These are phyloP conservation scores for Leccinum angustisporum DNA, from an alignment of 1,284 basidiomycete genomes.

Conservation along the genomic window DNA sequence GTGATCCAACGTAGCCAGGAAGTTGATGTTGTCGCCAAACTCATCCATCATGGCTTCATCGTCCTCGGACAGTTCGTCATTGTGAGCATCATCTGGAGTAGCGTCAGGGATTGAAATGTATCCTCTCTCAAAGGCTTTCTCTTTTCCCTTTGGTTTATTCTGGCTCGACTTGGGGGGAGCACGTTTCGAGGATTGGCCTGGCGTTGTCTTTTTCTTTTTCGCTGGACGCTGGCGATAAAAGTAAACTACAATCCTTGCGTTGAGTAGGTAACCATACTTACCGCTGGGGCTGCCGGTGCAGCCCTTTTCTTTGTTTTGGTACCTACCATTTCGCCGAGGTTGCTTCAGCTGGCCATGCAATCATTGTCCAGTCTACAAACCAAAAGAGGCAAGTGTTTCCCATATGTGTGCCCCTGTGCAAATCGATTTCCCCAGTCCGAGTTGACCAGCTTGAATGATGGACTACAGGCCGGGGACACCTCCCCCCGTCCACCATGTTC, in stretches of 20 bases:
- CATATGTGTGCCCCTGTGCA: conserved; percentile 2
- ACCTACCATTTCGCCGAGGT: conserved; percentile 16
- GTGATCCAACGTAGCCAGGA: conserved; percentile 64
- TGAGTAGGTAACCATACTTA: conserved; percentile 18
- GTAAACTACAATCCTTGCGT: conserved; percentile 3
- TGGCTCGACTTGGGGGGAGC: conserved; percentile 22
- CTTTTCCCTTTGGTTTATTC: conserved; percentile 51
- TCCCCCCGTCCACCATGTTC: conserved; percentile 59
- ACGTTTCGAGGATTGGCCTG: conserved; percentile 18
- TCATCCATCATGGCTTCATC: conserved; percentile 61
- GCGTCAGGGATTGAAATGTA: conserved; percentile 62
- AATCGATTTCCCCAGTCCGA: neutral
- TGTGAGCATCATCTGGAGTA: conserved; percentile 39
- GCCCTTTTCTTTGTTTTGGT: conserved; percentile 32
- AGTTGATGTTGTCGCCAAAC: conserved; percentile 55
- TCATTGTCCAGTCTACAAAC: neutral
- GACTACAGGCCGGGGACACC: conserved; percentile 37
- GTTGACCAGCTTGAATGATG: conserved; percentile 19
- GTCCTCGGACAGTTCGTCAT: conserved; percentile 58
- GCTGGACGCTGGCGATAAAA: conserved; percentile 33
- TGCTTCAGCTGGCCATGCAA: neutral
- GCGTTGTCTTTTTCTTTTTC: conserved; percentile 49
- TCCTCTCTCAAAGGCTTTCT: conserved; percentile 56
- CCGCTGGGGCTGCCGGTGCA: conserved; percentile 35
- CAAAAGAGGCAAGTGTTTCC: conserved; percentile 31